These are phyloP conservation scores for Boletus pseudo-olivaceus DNA, from an alignment of 768 basidiomycete species.

Conservation along the genomic window DNA sequence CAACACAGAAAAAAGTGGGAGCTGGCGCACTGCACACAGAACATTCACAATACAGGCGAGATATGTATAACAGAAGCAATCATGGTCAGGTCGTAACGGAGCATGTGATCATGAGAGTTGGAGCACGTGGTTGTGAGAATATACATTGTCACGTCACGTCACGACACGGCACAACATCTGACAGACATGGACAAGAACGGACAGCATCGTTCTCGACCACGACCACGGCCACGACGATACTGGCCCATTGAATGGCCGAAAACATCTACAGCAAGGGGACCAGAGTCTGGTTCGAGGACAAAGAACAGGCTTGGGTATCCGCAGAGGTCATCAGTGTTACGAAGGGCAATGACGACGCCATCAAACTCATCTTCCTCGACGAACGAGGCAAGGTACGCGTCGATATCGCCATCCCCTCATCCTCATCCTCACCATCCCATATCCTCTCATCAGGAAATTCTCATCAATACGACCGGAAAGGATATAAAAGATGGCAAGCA, in stretches of 20 bases:
- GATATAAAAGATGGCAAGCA: slow-evolving; percentile 78
- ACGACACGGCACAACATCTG: slow-evolving; percentile 5
- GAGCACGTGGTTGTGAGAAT: slow-evolving; percentile 20
- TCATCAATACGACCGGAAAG: slow-evolving; percentile 73
- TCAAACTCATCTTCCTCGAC: slow-evolving; percentile 84
- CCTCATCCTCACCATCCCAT: not conserved
- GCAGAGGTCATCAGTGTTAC: slow-evolving; percentile 72
- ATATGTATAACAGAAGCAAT: no score
- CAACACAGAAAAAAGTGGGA: no score
- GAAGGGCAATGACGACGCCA: slow-evolving; percentile 64
- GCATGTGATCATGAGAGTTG: not conserved
- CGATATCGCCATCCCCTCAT: slow-evolving; percentile 9
- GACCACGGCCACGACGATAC: slow-evolving; percentile 17
- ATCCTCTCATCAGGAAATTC: slow-evolving; percentile 55
- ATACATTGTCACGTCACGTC: slow-evolving; percentile 26
- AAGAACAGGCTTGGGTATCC: slow-evolving; percentile 91
- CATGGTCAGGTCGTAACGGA: no score
- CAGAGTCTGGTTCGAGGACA: slow-evolving; percentile 91
- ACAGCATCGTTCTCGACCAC: slow-evolving; percentile 13
- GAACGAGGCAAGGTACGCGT: slow-evolving; percentile 82
- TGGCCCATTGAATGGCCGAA: slow-evolving; percentile 77
- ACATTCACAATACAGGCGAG: no score
- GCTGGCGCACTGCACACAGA: no score
- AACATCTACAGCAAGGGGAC: slow-evolving; percentile 91
- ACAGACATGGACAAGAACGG: not conserved